A percentile compares a stretch with the other conserved stretches of the same genome.
phyloP scores from a whole-genome alignment of 352 stramenopile genomes.

The Pythium monospermum region DNA sequence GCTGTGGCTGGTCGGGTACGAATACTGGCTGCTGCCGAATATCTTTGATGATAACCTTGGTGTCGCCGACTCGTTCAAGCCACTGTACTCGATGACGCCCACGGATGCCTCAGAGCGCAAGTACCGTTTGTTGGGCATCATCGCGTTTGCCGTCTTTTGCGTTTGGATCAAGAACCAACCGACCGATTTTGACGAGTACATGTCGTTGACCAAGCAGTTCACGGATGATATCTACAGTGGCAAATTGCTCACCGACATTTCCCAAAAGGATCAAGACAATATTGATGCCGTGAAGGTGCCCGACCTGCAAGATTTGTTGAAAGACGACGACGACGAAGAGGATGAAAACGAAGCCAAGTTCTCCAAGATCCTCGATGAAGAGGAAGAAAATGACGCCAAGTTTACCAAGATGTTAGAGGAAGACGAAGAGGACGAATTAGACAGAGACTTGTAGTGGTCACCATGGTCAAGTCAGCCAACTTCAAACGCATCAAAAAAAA shows the following conservation, averaged over 20 bases:
- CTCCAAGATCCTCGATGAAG: conserved; percentile 75
- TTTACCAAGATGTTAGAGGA: conserved; percentile 75
- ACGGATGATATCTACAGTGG: conserved; percentile 99
- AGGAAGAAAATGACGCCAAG: conserved; percentile 65
- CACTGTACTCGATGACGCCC: conserved; percentile 86
- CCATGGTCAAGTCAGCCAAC: conserved; percentile 7
- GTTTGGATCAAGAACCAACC: conserved; percentile 98
- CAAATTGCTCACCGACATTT: conserved; percentile 97
- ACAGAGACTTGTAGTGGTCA: conserved; percentile 61
- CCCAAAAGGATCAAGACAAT: conserved; percentile 96
- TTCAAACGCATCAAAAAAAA: background rate
- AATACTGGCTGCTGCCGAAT: conserved; percentile 99
- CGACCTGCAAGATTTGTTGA: conserved; percentile 80
- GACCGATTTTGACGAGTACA: conserved; percentile 99
- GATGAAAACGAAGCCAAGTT: conserved; percentile 64
- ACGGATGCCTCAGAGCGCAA: conserved; percentile 90
- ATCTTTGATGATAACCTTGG: conserved; percentile 98
- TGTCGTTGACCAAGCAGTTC: conserved; percentile 98
- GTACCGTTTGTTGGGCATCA: conserved; percentile 91
- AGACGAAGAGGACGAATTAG: conserved; percentile 35
- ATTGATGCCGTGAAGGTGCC: conserved; percentile 95
- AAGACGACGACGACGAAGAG: conserved; percentile 77
- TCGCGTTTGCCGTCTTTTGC: conserved; percentile 94
- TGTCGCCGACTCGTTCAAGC: conserved; percentile 98
- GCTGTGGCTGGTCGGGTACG: conserved; percentile 93